These are phyloP conservation scores for Colletotrichum sp. DNA, from an alignment of 2,329 filamentous ascomycete species.

Conservation along the genomic window DNA sequence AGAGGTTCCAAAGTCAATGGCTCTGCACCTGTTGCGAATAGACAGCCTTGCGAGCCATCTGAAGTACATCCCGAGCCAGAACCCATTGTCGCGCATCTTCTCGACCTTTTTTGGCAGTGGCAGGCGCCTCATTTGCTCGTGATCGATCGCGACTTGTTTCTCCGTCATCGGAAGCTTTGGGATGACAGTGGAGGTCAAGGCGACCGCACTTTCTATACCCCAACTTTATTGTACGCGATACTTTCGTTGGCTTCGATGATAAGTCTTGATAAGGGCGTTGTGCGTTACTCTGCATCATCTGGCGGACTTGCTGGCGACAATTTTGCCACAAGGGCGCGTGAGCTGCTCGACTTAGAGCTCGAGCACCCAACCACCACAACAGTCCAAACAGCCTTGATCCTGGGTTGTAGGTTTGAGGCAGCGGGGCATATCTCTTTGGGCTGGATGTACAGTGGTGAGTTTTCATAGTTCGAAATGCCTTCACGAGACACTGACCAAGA, in stretches of 20 bases:
- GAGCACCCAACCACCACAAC: neutral
- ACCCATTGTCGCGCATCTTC: slow-evolving; percentile 9
- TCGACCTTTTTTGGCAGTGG: slow-evolving; percentile 15
- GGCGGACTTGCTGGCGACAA: neutral
- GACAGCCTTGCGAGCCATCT: neutral
- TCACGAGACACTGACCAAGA: neutral
- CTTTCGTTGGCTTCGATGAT: slow-evolving; percentile 13
- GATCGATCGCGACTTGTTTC: neutral
- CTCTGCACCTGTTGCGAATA: neutral
- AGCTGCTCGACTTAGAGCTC: neutral
- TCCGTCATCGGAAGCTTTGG: neutral
- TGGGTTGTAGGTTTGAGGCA: slow-evolving; percentile 1
- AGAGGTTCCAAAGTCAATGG: neutral
- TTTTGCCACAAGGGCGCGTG: neutral
- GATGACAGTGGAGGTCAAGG: neutral
- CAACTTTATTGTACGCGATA: neutral
- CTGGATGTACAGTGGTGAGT: slow-evolving; percentile 9
- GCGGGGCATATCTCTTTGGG: neutral
- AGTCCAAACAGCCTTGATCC: neutral
- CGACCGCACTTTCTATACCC: neutral
- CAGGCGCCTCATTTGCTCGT: slow-evolving; percentile 1
- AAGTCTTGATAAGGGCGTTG: slow-evolving; percentile 8
- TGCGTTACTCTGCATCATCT: neutral
- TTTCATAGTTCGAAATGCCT: neutral
- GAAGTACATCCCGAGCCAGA: slow-evolving; percentile 8